These are phyloP conservation scores for Thielaviopsis musarum DNA, from an alignment of 2,329 filamentous ascomycete species.

Conservation along the genomic window DNA sequence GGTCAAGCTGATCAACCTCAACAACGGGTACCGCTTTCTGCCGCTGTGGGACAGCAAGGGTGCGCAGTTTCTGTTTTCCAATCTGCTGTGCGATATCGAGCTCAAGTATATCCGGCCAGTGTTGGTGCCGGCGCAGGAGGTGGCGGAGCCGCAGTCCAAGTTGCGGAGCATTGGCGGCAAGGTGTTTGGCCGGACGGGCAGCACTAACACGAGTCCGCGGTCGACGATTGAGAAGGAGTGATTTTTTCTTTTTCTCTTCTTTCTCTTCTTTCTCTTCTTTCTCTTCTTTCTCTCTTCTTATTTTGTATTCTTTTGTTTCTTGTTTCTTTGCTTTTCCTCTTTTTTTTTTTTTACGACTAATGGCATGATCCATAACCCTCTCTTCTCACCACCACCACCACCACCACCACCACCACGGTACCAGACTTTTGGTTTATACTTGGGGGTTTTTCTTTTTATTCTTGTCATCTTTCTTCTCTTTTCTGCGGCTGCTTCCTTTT, in stretches of 20 bases:
- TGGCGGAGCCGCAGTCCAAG: conserved; percentile 25
- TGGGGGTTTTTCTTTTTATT: neutral
- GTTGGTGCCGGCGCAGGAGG: conserved; percentile 24
- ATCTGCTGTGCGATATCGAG: conserved; percentile 77
- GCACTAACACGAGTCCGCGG: conserved; percentile 31
- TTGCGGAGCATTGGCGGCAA: conserved; percentile 39
- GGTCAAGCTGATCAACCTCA: conserved; percentile 75
- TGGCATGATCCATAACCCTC: neutral
- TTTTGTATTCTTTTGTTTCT: conserved; percentile 16
- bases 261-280: neutral
- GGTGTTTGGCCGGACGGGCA: conserved; percentile 34
- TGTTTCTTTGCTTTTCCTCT: conserved; percentile 16
- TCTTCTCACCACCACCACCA: neutral
- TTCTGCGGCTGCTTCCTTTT: neutral
- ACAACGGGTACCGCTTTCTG: conserved; percentile 82
- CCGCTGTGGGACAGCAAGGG: conserved; percentile 78
- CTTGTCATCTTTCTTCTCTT: conserved; percentile 14
- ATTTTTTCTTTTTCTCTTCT: conserved; percentile 6
- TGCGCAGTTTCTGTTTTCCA: conserved; percentile 88
- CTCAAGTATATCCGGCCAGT: conserved; percentile 41
- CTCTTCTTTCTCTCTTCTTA: conserved; percentile 12
- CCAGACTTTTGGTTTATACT: no score
- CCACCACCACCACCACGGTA: neutral
- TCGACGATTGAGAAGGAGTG: conserved; percentile 33
- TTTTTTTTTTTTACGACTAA: conserved; percentile 15